Evolutionary conservation across 208 protist species (phyloP), one percentile per base, ranked within the genome.

Genomic region (Crithidia expoeki): DNA sequence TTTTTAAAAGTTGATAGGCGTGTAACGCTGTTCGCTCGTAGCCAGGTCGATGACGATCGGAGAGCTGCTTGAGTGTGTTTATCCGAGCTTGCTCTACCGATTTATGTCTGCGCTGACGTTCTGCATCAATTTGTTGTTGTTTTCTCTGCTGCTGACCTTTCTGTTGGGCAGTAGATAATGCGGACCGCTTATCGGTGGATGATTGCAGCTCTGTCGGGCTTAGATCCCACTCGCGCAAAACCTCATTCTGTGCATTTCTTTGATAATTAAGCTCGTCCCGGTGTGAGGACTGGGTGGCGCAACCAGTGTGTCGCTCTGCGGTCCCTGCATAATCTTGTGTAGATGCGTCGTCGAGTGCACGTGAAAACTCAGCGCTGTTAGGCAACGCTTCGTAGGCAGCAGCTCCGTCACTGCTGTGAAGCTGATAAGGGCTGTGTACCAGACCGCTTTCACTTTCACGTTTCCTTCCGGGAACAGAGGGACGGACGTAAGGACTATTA

Each of bases 1-100:
- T 21, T 46, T 59, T 73, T 46, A 73, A 27, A 4, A 73, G 49
- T 4, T 46, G 38, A 28, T 73, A 73, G 36, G 58, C 57, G n/a
- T 73, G 68, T 25, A 73, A 7, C 19, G 34, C 28, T 3, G 27
- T 21, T 17, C 61, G 68, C 36, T 58, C 33, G 58, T 73, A 56
- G 14, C n/a, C 58, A n/a, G 9, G 42, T 0, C 14, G 68, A 23
- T 66, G 59, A 5, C 68, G 57, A 6, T 44, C 12, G 14, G 47
- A 11, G 0, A 73, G 38, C 23, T 33, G 21, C 46, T 5, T 9
- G 1, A 23, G 1, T 5, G 49, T 66, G 1, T 59, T 7, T 0
- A 7, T 57, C 23, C 68, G 58, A 6, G 68, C 68, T 17, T 42
- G 58, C 47, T 58, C 38, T 25, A 73, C 25, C 34, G 27, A 11